A percentile compares a stretch with the other conserved stretches of the same genome.
Conservation (phyloP, 768 basidiomycete genomes). For the Dentipellis fragilis region DNA sequence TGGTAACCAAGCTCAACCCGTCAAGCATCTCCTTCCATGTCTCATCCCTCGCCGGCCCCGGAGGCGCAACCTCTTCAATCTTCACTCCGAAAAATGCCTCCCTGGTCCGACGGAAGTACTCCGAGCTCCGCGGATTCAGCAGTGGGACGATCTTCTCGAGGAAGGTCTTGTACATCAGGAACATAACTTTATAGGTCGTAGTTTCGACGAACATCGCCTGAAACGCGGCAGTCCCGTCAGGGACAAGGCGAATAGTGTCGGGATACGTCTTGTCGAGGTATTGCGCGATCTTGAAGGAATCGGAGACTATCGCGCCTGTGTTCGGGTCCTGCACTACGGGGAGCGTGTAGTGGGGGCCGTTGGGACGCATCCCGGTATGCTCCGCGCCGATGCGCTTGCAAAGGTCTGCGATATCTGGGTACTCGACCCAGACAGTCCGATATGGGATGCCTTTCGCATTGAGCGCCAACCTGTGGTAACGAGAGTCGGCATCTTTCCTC, state of each 20-base stretch:
- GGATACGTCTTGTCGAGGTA: conserved; percentile 14
- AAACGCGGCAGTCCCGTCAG: conserved; percentile 1
- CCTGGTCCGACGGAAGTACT: neutral
- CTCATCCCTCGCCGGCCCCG: neutral
- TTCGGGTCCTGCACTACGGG: conserved; percentile 12
- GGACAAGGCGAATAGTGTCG: conserved; percentile 4
- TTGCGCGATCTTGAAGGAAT: conserved; percentile 11
- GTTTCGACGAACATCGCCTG: conserved; percentile 1
- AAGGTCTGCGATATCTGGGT: neutral
- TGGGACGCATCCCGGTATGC: neutral
- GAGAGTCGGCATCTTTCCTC: neutral
- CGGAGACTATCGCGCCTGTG: conserved; percentile 8
- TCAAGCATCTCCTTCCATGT: neutral
- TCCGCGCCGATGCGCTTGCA: neutral
- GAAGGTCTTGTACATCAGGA: neutral
- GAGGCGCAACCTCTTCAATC: neutral
- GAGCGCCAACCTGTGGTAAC: neutral
- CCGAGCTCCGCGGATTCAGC: neutral
- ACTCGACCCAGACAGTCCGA: neutral
- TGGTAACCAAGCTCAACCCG: neutral
- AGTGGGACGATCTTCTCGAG: neutral
- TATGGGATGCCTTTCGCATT: neutral
- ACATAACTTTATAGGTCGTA: neutral
- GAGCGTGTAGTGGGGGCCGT: conserved; percentile 7
- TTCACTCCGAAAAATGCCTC: neutral